Conservation (phyloP, 2,329 filamentous ascomycete genomes). For the Monilinia aucupariae region DNA sequence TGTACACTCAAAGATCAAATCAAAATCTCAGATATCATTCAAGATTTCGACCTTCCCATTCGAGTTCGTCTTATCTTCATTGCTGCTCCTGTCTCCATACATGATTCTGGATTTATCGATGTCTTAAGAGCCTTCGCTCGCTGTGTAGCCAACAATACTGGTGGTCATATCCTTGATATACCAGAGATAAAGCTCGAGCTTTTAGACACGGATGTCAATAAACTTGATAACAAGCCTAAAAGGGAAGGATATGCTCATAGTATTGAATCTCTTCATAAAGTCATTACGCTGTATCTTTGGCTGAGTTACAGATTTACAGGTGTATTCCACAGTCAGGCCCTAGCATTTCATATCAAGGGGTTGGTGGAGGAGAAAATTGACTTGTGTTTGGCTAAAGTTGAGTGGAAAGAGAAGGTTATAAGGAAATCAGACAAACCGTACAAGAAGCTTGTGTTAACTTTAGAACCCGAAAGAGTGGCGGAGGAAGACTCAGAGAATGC, state of each 20-base stretch:
- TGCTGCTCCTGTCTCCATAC: slow-evolving; percentile 59
- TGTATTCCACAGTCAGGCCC: slow-evolving; percentile 66
- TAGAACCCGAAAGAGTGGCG: too few species aligned
- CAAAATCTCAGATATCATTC: slow-evolving; percentile 66
- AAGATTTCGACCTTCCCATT: slow-evolving; percentile 63
- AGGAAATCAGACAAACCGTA: background rate
- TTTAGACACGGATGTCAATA: slow-evolving; percentile 44
- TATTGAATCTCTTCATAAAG: slow-evolving; percentile 75
- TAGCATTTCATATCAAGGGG: slow-evolving; percentile 74
- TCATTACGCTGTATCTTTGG: slow-evolving; percentile 85
- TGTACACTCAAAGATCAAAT: slow-evolving; percentile 58
- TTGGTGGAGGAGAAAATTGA: slow-evolving; percentile 71
- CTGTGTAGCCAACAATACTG: slow-evolving; percentile 63
- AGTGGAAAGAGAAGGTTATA: slow-evolving; percentile 8
- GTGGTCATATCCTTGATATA: slow-evolving; percentile 74
- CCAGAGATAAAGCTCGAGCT: slow-evolving; percentile 63
- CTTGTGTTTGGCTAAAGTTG: slow-evolving; percentile 7
- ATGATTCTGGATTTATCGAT: slow-evolving; percentile 42
- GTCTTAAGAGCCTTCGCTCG: slow-evolving; percentile 61
- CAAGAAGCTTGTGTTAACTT: background rate
- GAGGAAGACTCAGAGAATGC: background rate
- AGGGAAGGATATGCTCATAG: slow-evolving; percentile 48
- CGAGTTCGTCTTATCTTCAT: slow-evolving; percentile 72
- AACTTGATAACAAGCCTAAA: slow-evolving; percentile 30
- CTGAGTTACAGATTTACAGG: slow-evolving; percentile 82